These are phyloP conservation scores for Catunica adiposa DNA, from an alignment of 2,329 filamentous ascomycete genomes.

Conservation along the genomic window DNA sequence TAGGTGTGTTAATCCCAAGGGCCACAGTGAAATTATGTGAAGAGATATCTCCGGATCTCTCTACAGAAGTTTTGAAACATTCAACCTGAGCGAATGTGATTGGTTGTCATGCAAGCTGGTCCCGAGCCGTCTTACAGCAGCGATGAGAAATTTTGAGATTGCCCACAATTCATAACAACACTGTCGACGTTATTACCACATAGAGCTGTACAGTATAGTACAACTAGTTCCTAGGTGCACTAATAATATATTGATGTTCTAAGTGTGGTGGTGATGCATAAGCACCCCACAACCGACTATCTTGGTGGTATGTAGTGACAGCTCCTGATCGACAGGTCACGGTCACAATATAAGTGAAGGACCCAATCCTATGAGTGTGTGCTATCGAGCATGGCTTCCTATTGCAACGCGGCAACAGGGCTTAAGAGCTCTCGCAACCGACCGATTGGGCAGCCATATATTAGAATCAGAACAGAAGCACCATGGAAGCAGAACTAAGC, in stretches of 20 bases:
- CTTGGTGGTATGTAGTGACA: not conserved
- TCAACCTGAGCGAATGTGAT: not conserved
- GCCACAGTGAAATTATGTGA: too few species aligned
- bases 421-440: not conserved
- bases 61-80: not conserved
- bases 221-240: not conserved
- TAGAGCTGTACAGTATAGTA: not conserved
- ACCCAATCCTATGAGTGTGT: not conserved
- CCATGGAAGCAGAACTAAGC: not conserved
- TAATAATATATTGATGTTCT: too few species aligned
- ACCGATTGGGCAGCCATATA: not conserved
- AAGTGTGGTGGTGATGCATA: not conserved
- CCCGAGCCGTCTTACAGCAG: not conserved
- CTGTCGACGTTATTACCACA: not conserved
- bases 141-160: not conserved
- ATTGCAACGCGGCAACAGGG: not conserved
- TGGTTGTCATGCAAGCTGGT: not conserved
- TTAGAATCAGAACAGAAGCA: not conserved
- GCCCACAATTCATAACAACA: not conserved
- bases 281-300: not conserved
- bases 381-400: not conserved
- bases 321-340: conserved; percentile 1
- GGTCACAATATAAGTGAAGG: not conserved
- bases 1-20: too few species aligned
- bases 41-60: not conserved